Evolutionary conservation across 2,329 filamentous ascomycete genomes (phyloP).

Genomic region (Neonectria faginata): DNA sequence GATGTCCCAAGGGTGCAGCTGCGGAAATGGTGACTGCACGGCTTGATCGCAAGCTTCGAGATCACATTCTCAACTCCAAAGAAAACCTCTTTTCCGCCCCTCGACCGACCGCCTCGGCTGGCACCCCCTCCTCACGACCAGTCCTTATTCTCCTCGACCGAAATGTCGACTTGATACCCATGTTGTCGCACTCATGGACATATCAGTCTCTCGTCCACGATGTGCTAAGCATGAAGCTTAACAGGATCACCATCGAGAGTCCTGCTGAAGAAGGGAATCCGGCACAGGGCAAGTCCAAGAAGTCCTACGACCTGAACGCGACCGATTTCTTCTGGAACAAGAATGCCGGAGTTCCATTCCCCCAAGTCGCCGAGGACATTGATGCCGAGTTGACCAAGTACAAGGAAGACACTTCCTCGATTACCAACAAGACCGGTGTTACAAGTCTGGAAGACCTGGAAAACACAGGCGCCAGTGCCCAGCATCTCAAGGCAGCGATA

Average conservation of each 20-base stretch:
- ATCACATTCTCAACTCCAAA: conserved; percentile 97
- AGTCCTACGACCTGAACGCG: conserved; percentile 87
- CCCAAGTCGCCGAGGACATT: conserved; percentile 95
- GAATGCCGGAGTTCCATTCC: conserved; percentile 91
- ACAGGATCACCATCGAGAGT: conserved; percentile 92
- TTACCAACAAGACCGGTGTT: conserved; percentile 95
- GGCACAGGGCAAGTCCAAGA: conserved; percentile 81
- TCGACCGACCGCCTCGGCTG: conserved; percentile 65
- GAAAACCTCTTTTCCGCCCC: conserved; percentile 91
- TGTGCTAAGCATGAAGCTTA: conserved; percentile 72
- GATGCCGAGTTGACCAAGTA: conserved; percentile 93
- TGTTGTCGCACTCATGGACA: conserved; percentile 93
- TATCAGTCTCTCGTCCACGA: conserved; percentile 86
- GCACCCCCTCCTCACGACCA: conserved; percentile 80
- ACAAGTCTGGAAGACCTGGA: conserved; percentile 93
- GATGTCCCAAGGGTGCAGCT: conserved; percentile 91
- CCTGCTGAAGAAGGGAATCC: conserved; percentile 82
- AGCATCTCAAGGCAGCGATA: conserved; percentile 96
- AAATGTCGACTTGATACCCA: conserved; percentile 94
- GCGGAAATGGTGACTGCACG: conserved; percentile 95
- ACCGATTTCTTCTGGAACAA: conserved; percentile 98
- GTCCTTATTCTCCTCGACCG: conserved; percentile 94
- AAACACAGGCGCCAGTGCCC: conserved; percentile 87
- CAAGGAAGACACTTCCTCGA: conserved; percentile 92
- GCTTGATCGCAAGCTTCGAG: conserved; percentile 92